A percentile compares a stretch with the other conserved stretches of the same genome.
Evolutionary conservation across 306 rosid genomes (phyloP).

Genomic region (Coriaria nepalensis): DNA sequence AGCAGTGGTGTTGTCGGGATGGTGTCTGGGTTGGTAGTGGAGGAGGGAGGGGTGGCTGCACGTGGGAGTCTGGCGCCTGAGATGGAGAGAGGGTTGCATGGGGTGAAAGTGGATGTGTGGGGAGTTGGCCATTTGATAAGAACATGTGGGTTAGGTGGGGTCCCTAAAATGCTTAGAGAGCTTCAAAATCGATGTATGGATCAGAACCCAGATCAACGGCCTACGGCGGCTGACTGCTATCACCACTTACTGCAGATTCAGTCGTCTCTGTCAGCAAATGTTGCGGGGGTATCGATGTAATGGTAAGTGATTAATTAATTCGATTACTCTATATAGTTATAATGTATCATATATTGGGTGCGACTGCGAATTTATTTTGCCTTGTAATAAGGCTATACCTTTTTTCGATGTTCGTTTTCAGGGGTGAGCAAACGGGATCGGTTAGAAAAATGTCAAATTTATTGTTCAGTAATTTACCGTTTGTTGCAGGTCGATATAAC

Average conservation of each 20-base stretch:
- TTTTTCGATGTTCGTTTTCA: too few species aligned
- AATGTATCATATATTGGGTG: too few species aligned
- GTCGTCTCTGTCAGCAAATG: constrained; percentile 39
- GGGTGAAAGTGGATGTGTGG: constrained; percentile 95
- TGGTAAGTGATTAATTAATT: too few species aligned
- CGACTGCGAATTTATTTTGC: too few species aligned
- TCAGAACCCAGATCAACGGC: constrained; percentile 75
- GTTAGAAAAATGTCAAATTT: too few species aligned
- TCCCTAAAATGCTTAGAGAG: constrained; percentile 82
- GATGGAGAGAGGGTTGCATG: constrained; percentile 78
- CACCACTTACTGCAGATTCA: constrained; percentile 92
- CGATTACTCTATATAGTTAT: too few species aligned
- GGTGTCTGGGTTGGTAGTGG: neutral
- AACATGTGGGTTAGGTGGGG: constrained; percentile 43
- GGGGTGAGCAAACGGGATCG: too few species aligned
- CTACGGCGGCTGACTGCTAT: constrained; percentile 94
- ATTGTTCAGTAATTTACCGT: too few species aligned
- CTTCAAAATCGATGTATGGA: constrained; percentile 74
- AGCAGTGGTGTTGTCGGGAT: too few species aligned
- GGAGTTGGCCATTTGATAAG: constrained; percentile 65
- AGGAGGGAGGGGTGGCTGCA: constrained; percentile 14
- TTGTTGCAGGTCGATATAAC: too few species aligned
- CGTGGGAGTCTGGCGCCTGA: constrained; percentile 70
- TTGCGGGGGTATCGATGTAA: constrained; percentile 28
- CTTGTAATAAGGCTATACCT: too few species aligned